These are phyloP conservation scores for Articulospora tetracladia DNA, from an alignment of 495 filamentous ascomycete genomes.

Conservation along the genomic window DNA sequence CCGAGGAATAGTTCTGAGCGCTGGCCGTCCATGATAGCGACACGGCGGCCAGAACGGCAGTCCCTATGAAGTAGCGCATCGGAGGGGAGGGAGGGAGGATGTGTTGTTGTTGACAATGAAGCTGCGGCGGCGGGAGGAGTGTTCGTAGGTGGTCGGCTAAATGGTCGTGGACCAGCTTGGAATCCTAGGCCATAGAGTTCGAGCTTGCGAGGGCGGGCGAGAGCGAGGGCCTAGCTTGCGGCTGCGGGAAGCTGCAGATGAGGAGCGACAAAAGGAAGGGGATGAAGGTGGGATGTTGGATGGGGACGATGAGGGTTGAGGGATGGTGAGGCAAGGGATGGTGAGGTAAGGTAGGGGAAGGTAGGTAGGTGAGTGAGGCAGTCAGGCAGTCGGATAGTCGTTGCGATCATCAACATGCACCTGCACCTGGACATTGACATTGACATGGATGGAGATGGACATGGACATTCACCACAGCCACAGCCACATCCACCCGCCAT, in stretches of 20 bases:
- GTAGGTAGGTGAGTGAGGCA: no score
- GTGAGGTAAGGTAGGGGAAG: no score
- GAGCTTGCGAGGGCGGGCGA: not conserved
- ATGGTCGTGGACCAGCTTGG: constrained; percentile 1
- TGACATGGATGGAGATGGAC: not conserved
- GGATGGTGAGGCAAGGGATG: not conserved
- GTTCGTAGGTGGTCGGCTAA: constrained; percentile 7
- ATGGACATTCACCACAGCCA: no score
- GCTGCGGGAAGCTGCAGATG: not conserved
- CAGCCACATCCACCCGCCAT: no score
- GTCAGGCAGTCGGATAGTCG: no score
- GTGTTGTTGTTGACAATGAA: constrained; percentile 3
- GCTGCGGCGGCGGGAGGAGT: not conserved
- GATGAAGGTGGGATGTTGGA: not conserved
- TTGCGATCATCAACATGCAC: not conserved
- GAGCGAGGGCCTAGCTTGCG: not conserved
- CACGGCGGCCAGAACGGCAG: constrained; percentile 22
- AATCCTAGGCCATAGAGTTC: constrained; percentile 9
- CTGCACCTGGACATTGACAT: not conserved
- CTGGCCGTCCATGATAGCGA: constrained; percentile 37
- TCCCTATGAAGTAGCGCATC: constrained; percentile 19
- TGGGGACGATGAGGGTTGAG: not conserved
- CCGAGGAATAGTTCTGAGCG: constrained; percentile 38
- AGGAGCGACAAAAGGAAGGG: not conserved
- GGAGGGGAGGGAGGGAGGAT: no score